Conservation (phyloP, 352 stramenopile species). For the Phytophthora melonis region DNA sequence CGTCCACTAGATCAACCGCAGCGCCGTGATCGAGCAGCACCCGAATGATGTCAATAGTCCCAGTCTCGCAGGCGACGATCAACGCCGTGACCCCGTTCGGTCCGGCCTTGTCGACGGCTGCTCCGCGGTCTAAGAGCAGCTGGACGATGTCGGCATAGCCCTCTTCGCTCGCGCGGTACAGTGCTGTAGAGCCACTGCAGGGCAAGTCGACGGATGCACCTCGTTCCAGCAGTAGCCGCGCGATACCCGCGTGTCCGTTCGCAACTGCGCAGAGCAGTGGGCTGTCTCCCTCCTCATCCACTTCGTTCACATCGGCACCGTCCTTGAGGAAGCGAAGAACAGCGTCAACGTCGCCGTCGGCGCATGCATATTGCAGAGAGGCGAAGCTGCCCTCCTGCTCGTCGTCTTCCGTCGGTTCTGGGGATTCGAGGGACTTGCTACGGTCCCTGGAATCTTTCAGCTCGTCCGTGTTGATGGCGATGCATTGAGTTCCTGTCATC, state of each 20-base stretch:
- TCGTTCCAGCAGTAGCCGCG: not conserved
- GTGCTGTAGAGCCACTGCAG: conserved; percentile 3
- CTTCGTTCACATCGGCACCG: conserved; percentile 1
- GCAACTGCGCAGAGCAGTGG: not conserved
- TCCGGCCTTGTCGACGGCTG: not conserved
- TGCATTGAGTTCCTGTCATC: not conserved
- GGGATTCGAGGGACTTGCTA: not conserved
- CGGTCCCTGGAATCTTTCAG: not conserved
- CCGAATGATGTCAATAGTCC: not conserved
- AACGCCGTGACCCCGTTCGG: not conserved
- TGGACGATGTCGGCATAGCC: not conserved
- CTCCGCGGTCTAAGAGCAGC: not conserved
- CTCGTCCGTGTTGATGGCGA: not conserved
- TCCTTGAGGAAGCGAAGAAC: not conserved
- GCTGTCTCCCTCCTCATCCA: not conserved
- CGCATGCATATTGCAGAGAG: not conserved
- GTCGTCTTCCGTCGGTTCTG: not conserved
- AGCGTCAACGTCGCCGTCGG: not conserved
- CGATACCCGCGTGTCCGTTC: not conserved
- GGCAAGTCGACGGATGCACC: not conserved
- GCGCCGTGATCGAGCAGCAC: conserved; percentile 6
- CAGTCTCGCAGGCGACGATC: not conserved
- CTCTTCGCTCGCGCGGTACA: not conserved
- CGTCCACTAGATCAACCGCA: conserved; percentile 7
- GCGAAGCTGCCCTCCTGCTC: not conserved